Percentiles rank a stretch among this genome's conserved stretches.
These are phyloP conservation scores for Hamigera avellanea DNA, from an alignment of 495 filamentous ascomycete genomes.

Conservation along the genomic window DNA sequence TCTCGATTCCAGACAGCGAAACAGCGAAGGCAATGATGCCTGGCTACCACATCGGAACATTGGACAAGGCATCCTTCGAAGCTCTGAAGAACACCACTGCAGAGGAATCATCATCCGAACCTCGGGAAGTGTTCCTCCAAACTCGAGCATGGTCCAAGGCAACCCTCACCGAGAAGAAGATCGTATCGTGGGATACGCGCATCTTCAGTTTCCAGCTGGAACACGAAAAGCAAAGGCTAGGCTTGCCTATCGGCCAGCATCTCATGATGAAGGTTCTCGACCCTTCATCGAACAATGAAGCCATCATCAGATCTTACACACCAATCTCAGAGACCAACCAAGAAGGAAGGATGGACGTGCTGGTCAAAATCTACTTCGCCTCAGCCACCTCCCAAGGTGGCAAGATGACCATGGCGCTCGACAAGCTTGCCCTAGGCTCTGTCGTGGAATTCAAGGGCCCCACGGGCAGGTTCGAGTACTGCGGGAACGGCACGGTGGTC, in stretches of 20 bases:
- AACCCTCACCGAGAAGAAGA: conserved; percentile 50
- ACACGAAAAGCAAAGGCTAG: conserved; percentile 56
- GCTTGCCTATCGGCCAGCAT: conserved; percentile 82
- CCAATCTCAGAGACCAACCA: conserved; percentile 59
- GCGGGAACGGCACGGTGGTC: conserved; percentile 51
- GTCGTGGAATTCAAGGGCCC: conserved; percentile 84
- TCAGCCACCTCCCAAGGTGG: conserved; percentile 50
- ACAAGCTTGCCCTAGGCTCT: conserved; percentile 56
- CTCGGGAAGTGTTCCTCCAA: conserved; percentile 56
- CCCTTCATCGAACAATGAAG: conserved; percentile 45
- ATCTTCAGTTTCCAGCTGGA: conserved; percentile 78
- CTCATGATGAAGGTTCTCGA: conserved; percentile 76
- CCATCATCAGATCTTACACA: conserved; percentile 81
- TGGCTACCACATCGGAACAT: conserved; percentile 74
- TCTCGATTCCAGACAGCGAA: conserved; percentile 55
- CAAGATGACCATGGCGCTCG: conserved; percentile 75
- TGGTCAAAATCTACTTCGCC: conserved; percentile 81
- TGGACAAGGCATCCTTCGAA: conserved; percentile 46
- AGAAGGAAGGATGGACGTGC: conserved; percentile 54
- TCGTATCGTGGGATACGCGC: conserved; percentile 68
- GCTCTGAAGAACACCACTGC: conserved; percentile 28
- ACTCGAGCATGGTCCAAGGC: conserved; percentile 60
- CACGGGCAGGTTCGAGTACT: conserved; percentile 78
- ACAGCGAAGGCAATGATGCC: conserved; percentile 91
- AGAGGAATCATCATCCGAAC: conserved; percentile 16